Base-by-base conservation (phyloP, 768 basidiomycete genomes). In the Tricholoma hemisulphureum region DNA sequence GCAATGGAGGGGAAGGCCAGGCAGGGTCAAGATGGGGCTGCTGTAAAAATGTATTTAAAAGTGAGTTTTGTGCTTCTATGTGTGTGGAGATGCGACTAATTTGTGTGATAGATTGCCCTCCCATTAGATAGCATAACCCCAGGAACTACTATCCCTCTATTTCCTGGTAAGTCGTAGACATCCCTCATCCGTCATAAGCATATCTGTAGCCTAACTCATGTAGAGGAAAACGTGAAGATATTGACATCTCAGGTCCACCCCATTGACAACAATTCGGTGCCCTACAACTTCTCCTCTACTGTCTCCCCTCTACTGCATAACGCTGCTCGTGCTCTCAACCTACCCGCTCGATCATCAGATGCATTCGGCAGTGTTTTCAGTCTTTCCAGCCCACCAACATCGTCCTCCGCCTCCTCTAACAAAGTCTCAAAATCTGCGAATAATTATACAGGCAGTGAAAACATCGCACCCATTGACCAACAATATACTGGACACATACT, bases 181-280 rank as follows among this genome's bases (percentile, higher is more conserved):
- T 29, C 26, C 46, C 45, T 51, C 45, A 13, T 39, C 23, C 13
- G 26, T 18, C 32, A 34, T 34, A 34, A 34, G 7, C 7, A 10
- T 13, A 3, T 8, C 32, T 49, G 46, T 49, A 29, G 29, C 46
- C 9, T 49, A 18, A 53, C 24, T 43, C 43, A 29, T 35, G 6
- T 64, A 91, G 91, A 93, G 85, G 89, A 89, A 61, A 91, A 88
- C 65, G 73, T 92, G 59, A 91, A 89, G 69, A 80, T 93, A 48
- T 67, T 89, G 41, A 79, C 82, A 7, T 87, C 87, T 8, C 82
- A 89, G 67, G 83, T 91, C 3, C 91, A 93, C 63, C 91, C 91
- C 7, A 74, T 92, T 31, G 88, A 92, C 71, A 75, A 70, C 55
- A 82, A 82, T 59, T 89, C 87, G 4, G 79, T 79, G 2, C 91